These are phyloP conservation scores for Chrysanthemum lavandulifolium DNA, from an alignment of 129 eudicot genomes.

Conservation along the genomic window DNA sequence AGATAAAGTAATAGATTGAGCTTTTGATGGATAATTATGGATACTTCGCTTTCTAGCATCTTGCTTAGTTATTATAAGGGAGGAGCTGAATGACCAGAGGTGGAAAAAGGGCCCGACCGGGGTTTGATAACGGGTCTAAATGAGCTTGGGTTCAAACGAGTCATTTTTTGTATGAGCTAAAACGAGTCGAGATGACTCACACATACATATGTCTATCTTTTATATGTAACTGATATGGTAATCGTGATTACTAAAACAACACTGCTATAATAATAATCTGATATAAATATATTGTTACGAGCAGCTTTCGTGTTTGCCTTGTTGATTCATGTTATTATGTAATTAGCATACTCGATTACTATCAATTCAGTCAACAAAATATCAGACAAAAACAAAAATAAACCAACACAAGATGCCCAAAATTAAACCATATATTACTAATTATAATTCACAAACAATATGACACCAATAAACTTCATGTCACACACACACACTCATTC, in stretches of 20 bases:
- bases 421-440: slow-evolving; percentile 25
- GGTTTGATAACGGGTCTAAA: background rate
- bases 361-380: background rate
- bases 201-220: background rate
- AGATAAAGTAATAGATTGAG: slow-evolving; percentile 6
- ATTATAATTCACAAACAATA: slow-evolving; percentile 36
- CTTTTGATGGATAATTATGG: slow-evolving; percentile 6
- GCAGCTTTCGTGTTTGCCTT: too few relatives aligned
- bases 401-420: slow-evolving; percentile 25
- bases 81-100: background rate
- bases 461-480: slow-evolving; percentile 12
- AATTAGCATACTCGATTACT: background rate
- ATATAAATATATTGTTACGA: too few relatives aligned
- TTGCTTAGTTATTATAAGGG: background rate
- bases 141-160: background rate
- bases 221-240: background rate
- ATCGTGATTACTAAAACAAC: background rate
- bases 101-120: background rate
- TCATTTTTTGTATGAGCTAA: background rate
- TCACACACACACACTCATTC: background rate
- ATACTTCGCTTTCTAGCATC: slow-evolving; percentile 12
- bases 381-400: background rate
- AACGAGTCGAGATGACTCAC: background rate
- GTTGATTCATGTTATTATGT: background rate
- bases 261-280: background rate